Conservation (phyloP, 1,139 yeast genomes). For the Yamadazyma mexicana region DNA sequence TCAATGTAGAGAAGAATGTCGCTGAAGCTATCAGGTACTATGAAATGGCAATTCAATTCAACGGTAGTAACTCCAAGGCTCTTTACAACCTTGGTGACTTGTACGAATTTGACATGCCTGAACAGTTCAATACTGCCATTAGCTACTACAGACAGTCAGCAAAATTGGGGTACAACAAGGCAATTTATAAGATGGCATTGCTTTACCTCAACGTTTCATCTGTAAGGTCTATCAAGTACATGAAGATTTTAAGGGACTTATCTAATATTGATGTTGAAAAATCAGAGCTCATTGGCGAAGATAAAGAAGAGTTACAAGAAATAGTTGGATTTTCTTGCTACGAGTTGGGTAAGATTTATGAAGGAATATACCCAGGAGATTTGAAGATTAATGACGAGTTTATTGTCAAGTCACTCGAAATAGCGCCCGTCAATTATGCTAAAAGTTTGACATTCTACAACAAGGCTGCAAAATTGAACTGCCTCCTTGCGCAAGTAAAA, state of each 20-base stretch:
- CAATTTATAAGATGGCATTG: slow-evolving; percentile 44
- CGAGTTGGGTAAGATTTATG: slow-evolving; percentile 70
- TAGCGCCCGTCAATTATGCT: slow-evolving; percentile 51
- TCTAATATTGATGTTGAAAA: slow-evolving; percentile 37
- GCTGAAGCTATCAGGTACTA: slow-evolving; percentile 32
- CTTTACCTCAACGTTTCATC: slow-evolving; percentile 37
- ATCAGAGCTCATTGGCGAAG: slow-evolving; percentile 39
- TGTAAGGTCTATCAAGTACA: slow-evolving; percentile 35
- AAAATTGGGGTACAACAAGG: slow-evolving; percentile 43
- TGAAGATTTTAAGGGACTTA: slow-evolving; percentile 39
- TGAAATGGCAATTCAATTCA: slow-evolving; percentile 33
- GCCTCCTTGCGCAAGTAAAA: slow-evolving; percentile 81
- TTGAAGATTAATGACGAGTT: slow-evolving; percentile 38
- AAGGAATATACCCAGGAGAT: slow-evolving; percentile 59
- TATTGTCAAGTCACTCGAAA: slow-evolving; percentile 32
- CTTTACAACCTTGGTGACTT: slow-evolving; percentile 44
- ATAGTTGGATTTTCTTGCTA: slow-evolving; percentile 44
- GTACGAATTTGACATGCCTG: slow-evolving; percentile 34
- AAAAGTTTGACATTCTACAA: slow-evolving; percentile 69
- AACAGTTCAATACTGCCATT: slow-evolving; percentile 34
- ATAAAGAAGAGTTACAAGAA: slow-evolving; percentile 42
- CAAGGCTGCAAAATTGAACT: slow-evolving; percentile 74
- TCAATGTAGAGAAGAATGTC: slow-evolving; percentile 33
- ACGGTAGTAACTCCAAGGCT: slow-evolving; percentile 36
- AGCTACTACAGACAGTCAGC: slow-evolving; percentile 41